Evolutionary conservation across 164 flowering plant genomes (phyloP).

Genomic region (Aristolochia contorta): DNA sequence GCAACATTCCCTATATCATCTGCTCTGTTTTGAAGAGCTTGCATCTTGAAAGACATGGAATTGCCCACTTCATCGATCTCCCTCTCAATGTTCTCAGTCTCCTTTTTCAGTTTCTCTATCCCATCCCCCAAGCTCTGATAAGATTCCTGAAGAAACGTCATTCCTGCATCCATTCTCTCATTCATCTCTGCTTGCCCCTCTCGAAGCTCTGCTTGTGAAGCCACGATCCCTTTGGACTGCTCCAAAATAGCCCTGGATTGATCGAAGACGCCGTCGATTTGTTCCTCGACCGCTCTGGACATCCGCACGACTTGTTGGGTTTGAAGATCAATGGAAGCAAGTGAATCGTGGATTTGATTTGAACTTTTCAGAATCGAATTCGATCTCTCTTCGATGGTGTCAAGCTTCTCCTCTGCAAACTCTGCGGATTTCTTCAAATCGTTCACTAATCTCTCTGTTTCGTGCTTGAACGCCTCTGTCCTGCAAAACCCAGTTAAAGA

Average conservation of each 20-base stretch:
- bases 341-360: conserved; percentile 37
- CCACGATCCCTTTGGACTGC: conserved; percentile 44
- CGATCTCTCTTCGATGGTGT: conserved; percentile 42
- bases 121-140: conserved; percentile 44
- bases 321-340: conserved; percentile 37
- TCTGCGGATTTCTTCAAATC: conserved; percentile 51
- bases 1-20: conserved; percentile 59
- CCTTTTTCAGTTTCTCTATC: conserved; percentile 35
- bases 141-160: conserved; percentile 43
- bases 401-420: conserved; percentile 51
- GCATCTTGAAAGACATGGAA: conserved; percentile 52
- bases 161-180: conserved; percentile 42
- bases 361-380: conserved; percentile 38
- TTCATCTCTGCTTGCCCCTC: conserved; percentile 56
- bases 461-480: conserved; percentile 49
- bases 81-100: conserved; percentile 50
- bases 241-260: conserved; percentile 44
- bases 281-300: conserved; percentile 33
- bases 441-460: conserved; percentile 74
- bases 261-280: conserved; percentile 28
- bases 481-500: conserved; percentile 29
- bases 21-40: conserved; percentile 49
- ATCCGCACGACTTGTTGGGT: conserved; percentile 41
- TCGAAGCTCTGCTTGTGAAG: conserved; percentile 47
- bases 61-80: conserved; percentile 52